phyloP scores from a whole-genome alignment of 192 early-diverging fungal genomes.

The Entomortierella chlamydospora region DNA sequence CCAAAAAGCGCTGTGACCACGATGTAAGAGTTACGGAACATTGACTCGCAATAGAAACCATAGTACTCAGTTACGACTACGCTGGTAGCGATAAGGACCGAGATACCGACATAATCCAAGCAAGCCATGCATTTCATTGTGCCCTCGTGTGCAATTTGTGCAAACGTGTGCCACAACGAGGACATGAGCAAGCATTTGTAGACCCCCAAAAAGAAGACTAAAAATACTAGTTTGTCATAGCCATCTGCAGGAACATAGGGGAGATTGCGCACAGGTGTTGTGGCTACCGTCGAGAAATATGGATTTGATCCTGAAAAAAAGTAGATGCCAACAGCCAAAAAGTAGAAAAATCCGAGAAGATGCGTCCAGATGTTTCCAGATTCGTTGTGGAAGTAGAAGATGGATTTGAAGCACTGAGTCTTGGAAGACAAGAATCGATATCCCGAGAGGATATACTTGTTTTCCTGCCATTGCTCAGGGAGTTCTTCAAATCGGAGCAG shows the following conservation, averaged over 20 bases:
- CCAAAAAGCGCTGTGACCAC: slow-evolving; percentile 61
- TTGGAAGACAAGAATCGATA: slow-evolving; percentile 67
- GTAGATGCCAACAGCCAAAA: slow-evolving; percentile 66
- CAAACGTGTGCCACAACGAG: slow-evolving; percentile 72
- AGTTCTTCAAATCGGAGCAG: slow-evolving; percentile 68
- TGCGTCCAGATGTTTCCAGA: slow-evolving; percentile 78
- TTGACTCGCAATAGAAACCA: slow-evolving; percentile 64
- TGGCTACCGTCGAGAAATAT: slow-evolving; percentile 37
- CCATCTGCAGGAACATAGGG: slow-evolving; percentile 51
- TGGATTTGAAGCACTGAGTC: slow-evolving; percentile 64
- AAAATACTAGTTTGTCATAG: slow-evolving; percentile 62
- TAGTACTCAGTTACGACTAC: slow-evolving; percentile 69
- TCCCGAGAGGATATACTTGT: slow-evolving; percentile 62
- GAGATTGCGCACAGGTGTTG: slow-evolving; percentile 24
- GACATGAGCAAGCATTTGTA: slow-evolving; percentile 70
- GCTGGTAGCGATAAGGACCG: slow-evolving; percentile 70
- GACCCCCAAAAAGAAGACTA: slow-evolving; percentile 69
- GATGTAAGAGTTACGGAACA: slow-evolving; percentile 59
- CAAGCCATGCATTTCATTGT: slow-evolving; percentile 68
- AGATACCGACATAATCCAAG: slow-evolving; percentile 74
- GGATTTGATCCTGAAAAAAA: slow-evolving; percentile 56
- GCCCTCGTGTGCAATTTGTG: slow-evolving; percentile 62
- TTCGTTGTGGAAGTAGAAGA: slow-evolving; percentile 77
- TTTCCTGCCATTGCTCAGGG: slow-evolving; percentile 73
- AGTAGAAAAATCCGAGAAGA: slow-evolving; percentile 69